Base-by-base conservation (phyloP, 768 basidiomycete species). In the Phaffia tasmanica region DNA sequence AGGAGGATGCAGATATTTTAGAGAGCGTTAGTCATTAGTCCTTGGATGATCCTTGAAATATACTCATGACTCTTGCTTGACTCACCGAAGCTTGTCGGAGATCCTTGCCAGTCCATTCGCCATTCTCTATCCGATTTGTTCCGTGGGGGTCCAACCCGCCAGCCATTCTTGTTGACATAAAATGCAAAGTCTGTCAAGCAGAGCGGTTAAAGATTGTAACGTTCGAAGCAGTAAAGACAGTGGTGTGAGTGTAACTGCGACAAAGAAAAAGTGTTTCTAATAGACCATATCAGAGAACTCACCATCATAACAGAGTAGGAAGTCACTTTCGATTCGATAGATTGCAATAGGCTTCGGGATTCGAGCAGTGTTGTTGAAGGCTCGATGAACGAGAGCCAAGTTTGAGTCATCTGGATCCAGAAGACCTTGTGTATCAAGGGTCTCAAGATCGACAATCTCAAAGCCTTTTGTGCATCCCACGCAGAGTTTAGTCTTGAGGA, bases 281-380 rank as follows among this genome's bases (percentile, higher is more conserved):
- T 27, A 50, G 19, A 18, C 15, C 14, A 55, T 32, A 35, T 35
- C 3, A 30, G 49, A 18, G 79, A 48, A n/a, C 83, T 74, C 69
- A 93, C 94, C 92, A 76, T 98, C 95, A 77, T 98, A 99, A 75
- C 95, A 99, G 47, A 99, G 79, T 60, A 99, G 77, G 78, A 99
- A 98, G 74, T 98, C 94, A 71, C 90, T 93, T 71, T 91, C 89
- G 63, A 98, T 88, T 62, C 95, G 84, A 76, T 93, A 99, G 68
- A 99, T 95, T 6, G 95, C 90, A 81, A 98, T 89, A 5, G 95
- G 95, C 56, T 86, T 81, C 54, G 94, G 80, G 1, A 57, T 57
- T 23, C 67, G 57, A 54, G 29, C 29, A 42, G 35, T 11, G 30
- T 62, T 60, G 74, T 86, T 89, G 75, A 94, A 91, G 15, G 58